Base-by-base conservation (phyloP, 202 grass and related monocot genomes). In the Miscanthus sacchariflorus region DNA sequence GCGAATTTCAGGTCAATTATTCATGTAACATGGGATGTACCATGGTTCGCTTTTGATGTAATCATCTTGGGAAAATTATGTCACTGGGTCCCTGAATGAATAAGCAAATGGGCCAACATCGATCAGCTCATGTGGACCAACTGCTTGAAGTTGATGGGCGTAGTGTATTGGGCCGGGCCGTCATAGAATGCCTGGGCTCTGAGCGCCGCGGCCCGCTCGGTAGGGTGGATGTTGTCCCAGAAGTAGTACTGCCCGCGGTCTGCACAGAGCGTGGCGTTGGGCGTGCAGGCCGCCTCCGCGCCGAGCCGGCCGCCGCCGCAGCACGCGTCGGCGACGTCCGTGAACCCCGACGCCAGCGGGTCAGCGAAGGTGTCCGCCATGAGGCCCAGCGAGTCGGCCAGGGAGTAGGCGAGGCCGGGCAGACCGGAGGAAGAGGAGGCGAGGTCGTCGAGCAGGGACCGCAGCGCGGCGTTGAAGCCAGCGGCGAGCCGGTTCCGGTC, bases 141-240 rank as follows among this genome's bases (percentile, higher is more conserved):
- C 76, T 79, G 87, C 44, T 66, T 85, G 38, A 88, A 89, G 76
- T 30, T 89, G 74, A 89, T 89, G 65, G 87, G 87, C 19, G 23
- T 27, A 13, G 81, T 76, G 25, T 46, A 74, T 1, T 35, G 30
- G 17, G 27, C 2, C 33, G 63, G 56, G 2, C 67, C 74, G 7
- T 70, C 21, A 18, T 46, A 89, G 49, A 80, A 83, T 14, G 74
- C 52, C 21, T 35, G 21, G 52, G 74, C 77, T 12, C 36, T 77
- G 10, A 49, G 35, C 49, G 25, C 25, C 0, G 66, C 35, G 9
- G 80, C 14, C 38, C 58, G 44, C 77, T 89, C 73, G 19, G 81
- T 65, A 28, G 35, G 21, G 54, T 89, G 87, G 1, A 80, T 3
- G 0, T 17, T 0, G 17, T 89, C 87, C 81, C 81, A 89, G 70